phyloP scores from a whole-genome alignment of 805 yeast species.

The Candida peoriensis region DNA sequence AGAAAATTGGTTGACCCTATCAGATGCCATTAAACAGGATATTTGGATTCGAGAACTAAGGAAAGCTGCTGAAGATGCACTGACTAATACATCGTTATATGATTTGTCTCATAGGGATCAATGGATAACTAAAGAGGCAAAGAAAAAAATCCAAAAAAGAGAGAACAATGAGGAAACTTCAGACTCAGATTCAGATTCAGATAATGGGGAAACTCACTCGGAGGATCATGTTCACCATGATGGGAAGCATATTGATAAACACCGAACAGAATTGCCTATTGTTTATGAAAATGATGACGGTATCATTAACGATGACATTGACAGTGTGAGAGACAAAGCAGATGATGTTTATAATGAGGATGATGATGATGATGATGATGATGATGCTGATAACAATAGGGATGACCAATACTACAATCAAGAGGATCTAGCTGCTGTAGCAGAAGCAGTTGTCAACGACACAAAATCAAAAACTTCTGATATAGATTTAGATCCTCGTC shows the following conservation, averaged over 20 bases:
- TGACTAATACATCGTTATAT: constrained; percentile 35
- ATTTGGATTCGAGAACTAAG: constrained; percentile 42
- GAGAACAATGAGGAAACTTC: constrained; percentile 1
- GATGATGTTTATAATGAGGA: constrained; percentile 1
- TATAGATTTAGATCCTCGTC: constrained; percentile 15
- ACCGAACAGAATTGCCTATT: too few relatives aligned
- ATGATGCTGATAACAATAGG: constrained; percentile 3
- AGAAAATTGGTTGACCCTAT: constrained; percentile 38
- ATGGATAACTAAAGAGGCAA: constrained; percentile 31
- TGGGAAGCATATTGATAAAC: constrained; percentile 9
- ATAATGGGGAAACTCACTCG: constrained; percentile 2
- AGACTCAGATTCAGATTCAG: constrained; percentile 3
- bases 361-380: constrained; percentile 7
- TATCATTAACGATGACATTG: constrained; percentile 3
- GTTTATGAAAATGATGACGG: constrained; percentile 1
- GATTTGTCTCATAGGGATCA: constrained; percentile 39
- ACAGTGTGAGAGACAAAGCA: constrained; percentile 2
- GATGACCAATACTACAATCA: constrained; percentile 15
- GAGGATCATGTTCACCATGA: constrained; percentile 13
- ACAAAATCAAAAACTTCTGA: constrained; percentile 3
- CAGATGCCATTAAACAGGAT: constrained; percentile 31
- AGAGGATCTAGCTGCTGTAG: constrained; percentile 22
- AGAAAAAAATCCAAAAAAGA: constrained; percentile 5
- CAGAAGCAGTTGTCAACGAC: constrained; percentile 22
- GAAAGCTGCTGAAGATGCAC: constrained; percentile 38